Base-by-base conservation (phyloP, 768 basidiomycete species). In the Sporobolomyces phaffii region DNA sequence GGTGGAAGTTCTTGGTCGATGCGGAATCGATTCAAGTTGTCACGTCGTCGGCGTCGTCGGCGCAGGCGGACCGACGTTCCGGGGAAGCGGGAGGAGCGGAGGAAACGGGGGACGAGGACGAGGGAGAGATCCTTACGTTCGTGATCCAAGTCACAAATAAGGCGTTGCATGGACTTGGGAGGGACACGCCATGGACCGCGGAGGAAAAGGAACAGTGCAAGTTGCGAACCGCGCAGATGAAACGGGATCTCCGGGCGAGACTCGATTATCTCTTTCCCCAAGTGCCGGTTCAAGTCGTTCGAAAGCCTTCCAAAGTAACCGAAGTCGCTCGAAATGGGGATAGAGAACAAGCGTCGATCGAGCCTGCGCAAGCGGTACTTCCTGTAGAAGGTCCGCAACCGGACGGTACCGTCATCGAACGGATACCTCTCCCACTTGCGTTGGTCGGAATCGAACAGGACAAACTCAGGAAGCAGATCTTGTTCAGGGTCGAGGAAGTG, bases 361-460 rank as follows among this genome's bases (percentile, higher is more conserved):
- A 49, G 24, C n/a, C n/a, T n/a, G n/a, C n/a, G n/a, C n/a, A n/a
- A n/a, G n/a, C n/a, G n/a, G n/a, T n/a, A n/a, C n/a, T n/a, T n/a
- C n/a, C n/a, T n/a, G 48, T 14, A 49, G 48, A 41, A 13, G 51
- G 41, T n/a, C 26, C 41, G 29, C 61, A 62, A 45, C 33, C 48
- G 38, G 66, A 68, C 47, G 66, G 56, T 1, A 40, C 49, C 22
- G 18, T n/a, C 20, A 22, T 43, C 15, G 49, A 52, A 34, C 22
- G n/a, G 20, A 44, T 62, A 22, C 36, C 40, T 11, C 66, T 68
- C 9, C 66, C 65, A 2, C 0, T 11, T 5, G 31, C 41, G 0
- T 51, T 50, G 24, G 13, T 20, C 5, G 61, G 44, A 24, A n/a
- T 17, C 18, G 40, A 14, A 18, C 26, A 24, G n/a, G 54, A 48